Evolutionary conservation across 352 stramenopile genomes (phyloP), one percentile per base, ranked within the genome.

Genomic region (Thraustochytrium striatum): DNA sequence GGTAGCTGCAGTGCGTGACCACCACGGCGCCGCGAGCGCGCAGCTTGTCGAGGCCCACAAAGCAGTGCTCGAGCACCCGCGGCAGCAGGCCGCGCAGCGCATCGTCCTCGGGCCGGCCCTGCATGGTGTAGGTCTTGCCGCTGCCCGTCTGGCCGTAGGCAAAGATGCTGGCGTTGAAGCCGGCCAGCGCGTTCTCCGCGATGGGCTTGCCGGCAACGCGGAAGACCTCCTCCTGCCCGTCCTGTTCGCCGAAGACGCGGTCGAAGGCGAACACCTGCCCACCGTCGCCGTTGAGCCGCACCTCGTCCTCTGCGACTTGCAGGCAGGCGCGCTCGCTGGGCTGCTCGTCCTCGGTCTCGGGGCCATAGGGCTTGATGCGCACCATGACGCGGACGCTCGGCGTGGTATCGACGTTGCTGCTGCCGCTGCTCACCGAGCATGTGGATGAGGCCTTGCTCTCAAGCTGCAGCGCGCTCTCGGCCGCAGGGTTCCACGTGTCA

Each of bases 131-230:
- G 7, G 73, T 82, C 41, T 82, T 82, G 28, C 73, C 73, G 25
- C 55, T 80, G 30, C 70, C 70, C 7, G 70, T 80, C 38, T 80
- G 70, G 13, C 70, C 70, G 47, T 80, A 80, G 25, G 58, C 70
- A 81, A 80, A 80, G 70, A 80, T 75, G 38, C 57, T 59, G 5
- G 70, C 58, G 50, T 80, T 80, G 58, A 80, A 99, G 39, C 97
- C 97, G 82, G 99, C 95, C 78, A 99, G 87, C 3, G 93, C 94
- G 73, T 61, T 84, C n/a, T 72, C 59, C 35, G 89, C 85, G 19
- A 89, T 78, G 3, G 81, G 84, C 38, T 79, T 53, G n/a, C 65
- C 65, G 43, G 88, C 82, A 39, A 89, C 83, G 16, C 79, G 55
- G 81, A 87, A 89, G 21, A 89, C 85, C 19, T 72, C 79, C 41